Base-by-base conservation (phyloP, 108 stramenopile genomes). In the Chaetoceros muelleri region DNA sequence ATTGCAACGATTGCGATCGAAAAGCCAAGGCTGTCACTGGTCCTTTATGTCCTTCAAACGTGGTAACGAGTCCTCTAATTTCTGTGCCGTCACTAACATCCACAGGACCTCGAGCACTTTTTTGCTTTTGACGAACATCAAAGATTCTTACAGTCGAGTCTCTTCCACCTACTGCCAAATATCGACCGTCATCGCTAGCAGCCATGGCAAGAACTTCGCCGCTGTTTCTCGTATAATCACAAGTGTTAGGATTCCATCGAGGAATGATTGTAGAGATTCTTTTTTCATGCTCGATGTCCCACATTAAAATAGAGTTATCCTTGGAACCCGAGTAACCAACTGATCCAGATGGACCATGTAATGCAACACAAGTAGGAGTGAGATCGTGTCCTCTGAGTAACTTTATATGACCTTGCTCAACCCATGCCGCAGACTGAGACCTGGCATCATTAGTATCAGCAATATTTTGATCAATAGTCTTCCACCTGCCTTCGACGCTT, bases 201-300 rank as follows among this genome's bases (percentile, higher is more conserved):
- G 96, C 92, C 3, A 98, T 66, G 0, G 95, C 75, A 44, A 99
- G 63, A 7, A 97, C 83, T 79, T 99, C 84, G 23, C 89, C 86
- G 20, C 76, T 51, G 18, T 75, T 82, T 19, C 85, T 75, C 53
- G 58, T 46, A 13, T 40, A 40, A 13, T 40, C 34, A 40, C 34
- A 40, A 50, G 65, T 46, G 29, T 46, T 62, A 0, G 34, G 13
- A 47, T 66, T 52, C 66, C 76, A 76, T 24, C 58, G 30, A 19
- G 71, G 71, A 25, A 64, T 62, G 16, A 90, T 47, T 17, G 55
- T 67, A 0, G 56, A 51, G 1, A 69, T 28, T 26, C 58, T 65
- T 26, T 58, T 74, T 21, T 82, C 87, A 0, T 73, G 80, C 64
- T 96, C 87, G 1, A 96, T 72, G 67, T 99, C 91, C 89, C 91